phyloP scores from a whole-genome alignment of 2,329 filamentous ascomycete species.

The Aspergillus tanneri region DNA sequence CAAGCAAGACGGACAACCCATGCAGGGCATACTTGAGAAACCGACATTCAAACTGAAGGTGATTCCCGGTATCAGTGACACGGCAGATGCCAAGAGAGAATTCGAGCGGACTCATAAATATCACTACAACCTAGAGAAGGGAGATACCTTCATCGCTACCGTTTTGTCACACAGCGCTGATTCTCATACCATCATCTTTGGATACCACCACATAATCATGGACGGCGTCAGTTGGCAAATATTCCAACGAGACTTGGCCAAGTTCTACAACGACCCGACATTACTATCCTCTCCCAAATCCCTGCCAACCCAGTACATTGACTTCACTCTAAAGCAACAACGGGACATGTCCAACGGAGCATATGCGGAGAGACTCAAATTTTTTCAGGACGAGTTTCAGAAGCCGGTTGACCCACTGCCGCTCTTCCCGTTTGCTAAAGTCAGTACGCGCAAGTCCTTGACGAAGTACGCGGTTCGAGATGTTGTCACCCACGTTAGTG shows the following conservation, averaged over 20 bases:
- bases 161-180: constrained; percentile 18
- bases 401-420: constrained; percentile 18
- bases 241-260: constrained; percentile 25
- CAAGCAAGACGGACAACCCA: constrained; percentile 10
- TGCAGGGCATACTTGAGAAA: constrained; percentile 5
- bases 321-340: constrained; percentile 6
- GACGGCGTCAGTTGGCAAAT: constrained; percentile 31
- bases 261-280: constrained; percentile 4
- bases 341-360: constrained; percentile 5
- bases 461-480: constrained; percentile 10
- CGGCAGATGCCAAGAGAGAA: constrained; percentile 8
- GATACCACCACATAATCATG: constrained; percentile 37
- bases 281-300: neutral
- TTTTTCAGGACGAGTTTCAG: constrained; percentile 2
- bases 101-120: constrained; percentile 15
- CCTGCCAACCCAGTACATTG: constrained; percentile 5
- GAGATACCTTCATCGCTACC: constrained; percentile 22
- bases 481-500: constrained; percentile 11
- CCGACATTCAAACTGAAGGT: constrained; percentile 6
- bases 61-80: neutral
- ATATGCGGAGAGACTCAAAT: constrained; percentile 6
- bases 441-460: constrained; percentile 16
- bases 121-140: constrained; percentile 24
- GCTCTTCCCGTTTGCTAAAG: constrained; percentile 23
- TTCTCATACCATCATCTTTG: constrained; percentile 26